Percentiles rank a stretch among this genome's conserved stretches.
Evolutionary conservation across 805 yeast species (phyloP).

Genomic region (Wickerhamiella dianesei): DNA sequence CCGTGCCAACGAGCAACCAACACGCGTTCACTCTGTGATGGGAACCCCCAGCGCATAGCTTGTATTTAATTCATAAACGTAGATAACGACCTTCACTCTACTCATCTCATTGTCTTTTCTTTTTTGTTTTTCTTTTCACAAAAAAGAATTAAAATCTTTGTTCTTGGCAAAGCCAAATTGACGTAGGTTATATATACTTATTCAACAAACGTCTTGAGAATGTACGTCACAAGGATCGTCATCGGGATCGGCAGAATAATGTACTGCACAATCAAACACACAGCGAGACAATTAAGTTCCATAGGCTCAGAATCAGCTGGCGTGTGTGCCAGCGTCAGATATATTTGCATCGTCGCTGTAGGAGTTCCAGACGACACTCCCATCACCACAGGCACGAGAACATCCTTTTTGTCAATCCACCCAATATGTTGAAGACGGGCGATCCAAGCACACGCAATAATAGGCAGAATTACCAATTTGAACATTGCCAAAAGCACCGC

Average conservation of each 20-base stretch:
- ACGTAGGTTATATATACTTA: too few species aligned
- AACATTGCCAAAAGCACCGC: slow-evolving; percentile 42
- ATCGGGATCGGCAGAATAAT: slow-evolving; percentile 50
- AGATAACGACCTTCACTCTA: neutral
- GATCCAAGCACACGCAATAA: slow-evolving; percentile 58
- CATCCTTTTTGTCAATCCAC: slow-evolving; percentile 46
- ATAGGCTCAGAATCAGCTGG: slow-evolving; percentile 41
- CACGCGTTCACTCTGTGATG: slow-evolving; percentile 20
- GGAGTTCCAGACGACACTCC: slow-evolving; percentile 71
- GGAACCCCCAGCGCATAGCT: slow-evolving; percentile 20
- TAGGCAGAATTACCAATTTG: slow-evolving; percentile 59
- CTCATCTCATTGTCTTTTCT: too few species aligned
- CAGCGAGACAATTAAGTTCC: slow-evolving; percentile 74
- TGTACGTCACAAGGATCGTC: slow-evolving; percentile 63
- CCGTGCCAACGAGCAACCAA: slow-evolving; percentile 49
- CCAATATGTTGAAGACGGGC: slow-evolving; percentile 48
- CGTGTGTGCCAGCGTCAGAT: slow-evolving; percentile 67
- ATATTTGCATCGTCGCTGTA: slow-evolving; percentile 76
- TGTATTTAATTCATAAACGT: neutral
- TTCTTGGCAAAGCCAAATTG: too few species aligned
- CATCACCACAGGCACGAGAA: slow-evolving; percentile 55
- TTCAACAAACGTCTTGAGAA: slow-evolving; percentile 27
- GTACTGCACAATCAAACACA: slow-evolving; percentile 63
- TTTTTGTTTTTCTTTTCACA: too few species aligned
- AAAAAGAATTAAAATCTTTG: too few species aligned